A percentile compares a stretch with the other conserved stretches of the same genome.
Evolutionary conservation across 176 grass and related monocot species (phyloP).

Genomic region (Bothriochloa decipiens): DNA sequence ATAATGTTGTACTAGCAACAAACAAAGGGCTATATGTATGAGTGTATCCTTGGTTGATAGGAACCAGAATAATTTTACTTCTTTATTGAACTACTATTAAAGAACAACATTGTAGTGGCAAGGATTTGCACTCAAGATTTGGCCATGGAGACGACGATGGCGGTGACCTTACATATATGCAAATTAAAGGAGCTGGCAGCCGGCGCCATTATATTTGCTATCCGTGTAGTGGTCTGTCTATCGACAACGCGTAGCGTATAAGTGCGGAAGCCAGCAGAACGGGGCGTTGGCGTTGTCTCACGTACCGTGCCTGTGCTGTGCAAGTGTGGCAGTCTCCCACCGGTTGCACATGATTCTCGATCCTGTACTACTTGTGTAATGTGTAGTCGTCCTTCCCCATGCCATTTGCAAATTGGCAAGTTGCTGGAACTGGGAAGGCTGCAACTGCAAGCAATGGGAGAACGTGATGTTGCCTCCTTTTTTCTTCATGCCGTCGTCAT

Average conservation of each 20-base stretch:
- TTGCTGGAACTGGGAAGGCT: background rate
- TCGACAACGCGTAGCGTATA: background rate
- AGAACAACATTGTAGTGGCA: background rate
- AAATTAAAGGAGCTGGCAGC: too few relatives aligned
- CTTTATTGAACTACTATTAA: too few relatives aligned
- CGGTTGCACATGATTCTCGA: background rate
- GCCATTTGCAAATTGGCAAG: slow-evolving; percentile 2
- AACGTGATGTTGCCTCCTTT: slow-evolving; percentile 24
- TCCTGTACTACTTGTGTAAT: background rate
- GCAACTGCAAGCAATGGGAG: slow-evolving; percentile 19
- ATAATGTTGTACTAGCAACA: too few relatives aligned
- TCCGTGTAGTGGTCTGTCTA: background rate
- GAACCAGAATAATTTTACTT: too few relatives aligned
- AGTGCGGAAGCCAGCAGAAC: background rate
- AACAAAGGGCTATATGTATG: too few relatives aligned
- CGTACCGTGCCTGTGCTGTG: background rate
- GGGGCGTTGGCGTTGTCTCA: background rate
- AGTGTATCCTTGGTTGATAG: too few relatives aligned
- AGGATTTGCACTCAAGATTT: background rate
- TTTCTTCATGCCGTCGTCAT: background rate
- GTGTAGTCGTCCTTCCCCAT: background rate
- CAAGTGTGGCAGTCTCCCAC: background rate
- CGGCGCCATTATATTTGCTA: background rate
- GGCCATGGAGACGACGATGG: background rate
- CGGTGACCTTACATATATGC: background rate